A percentile compares a stretch with the other conserved stretches of the same genome.
These are phyloP conservation scores for Ilex paraguariensis DNA, from an alignment of 305 asterid genomes.

Conservation along the genomic window DNA sequence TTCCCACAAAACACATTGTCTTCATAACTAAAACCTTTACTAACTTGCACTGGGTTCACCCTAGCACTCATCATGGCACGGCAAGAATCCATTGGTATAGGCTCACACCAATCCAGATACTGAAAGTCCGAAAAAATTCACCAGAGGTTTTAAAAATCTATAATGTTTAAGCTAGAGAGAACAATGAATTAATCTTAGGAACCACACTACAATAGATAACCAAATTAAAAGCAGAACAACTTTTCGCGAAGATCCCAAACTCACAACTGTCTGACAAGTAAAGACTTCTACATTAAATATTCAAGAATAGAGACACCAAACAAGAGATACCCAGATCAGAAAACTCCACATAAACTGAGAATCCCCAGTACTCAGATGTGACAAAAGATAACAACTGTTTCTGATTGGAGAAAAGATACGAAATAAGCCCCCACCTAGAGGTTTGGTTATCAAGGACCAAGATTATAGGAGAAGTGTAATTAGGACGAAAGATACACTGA, in stretches of 20 bases:
- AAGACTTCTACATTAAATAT: neutral
- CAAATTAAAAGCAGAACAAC: constrained; percentile 2
- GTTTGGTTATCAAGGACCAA: no score
- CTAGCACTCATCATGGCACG: constrained; percentile 44
- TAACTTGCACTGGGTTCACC: constrained; percentile 25
- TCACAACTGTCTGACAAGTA: neutral
- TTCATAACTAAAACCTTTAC: constrained; percentile 12
- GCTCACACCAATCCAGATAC: neutral
- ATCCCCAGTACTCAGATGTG: no score
- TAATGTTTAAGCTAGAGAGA: neutral
- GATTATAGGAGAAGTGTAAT: no score
- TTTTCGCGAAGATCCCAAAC: constrained; percentile 21
- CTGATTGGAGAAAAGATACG: no score
- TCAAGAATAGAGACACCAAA: neutral
- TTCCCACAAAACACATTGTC: constrained; percentile 43
- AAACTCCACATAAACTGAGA: no score
- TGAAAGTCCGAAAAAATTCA: constrained; percentile 5
- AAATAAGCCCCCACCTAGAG: no score
- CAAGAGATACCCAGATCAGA: no score
- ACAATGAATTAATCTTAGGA: neutral
- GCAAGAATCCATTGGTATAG: constrained; percentile 49
- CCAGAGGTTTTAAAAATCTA: neutral
- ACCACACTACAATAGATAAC: neutral
- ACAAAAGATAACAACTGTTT: no score
- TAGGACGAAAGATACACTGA: no score